Evolutionary conservation across 192 early-diverging fungal genomes (phyloP).

Genomic region (Linderina pennispora): DNA sequence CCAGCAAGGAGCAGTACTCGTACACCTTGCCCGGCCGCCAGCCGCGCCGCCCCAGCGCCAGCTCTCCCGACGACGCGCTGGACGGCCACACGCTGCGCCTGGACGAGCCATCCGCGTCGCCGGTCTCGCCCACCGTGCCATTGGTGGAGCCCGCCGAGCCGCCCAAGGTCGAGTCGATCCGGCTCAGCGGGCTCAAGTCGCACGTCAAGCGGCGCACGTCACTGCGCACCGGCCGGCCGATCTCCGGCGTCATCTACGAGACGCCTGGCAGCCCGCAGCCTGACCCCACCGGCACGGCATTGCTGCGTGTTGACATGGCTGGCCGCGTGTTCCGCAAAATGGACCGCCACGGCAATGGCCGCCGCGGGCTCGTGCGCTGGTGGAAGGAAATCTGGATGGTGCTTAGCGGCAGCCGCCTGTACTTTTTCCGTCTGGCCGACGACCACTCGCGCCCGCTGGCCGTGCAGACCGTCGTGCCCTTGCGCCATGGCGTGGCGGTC

Average conservation of each 20-base stretch:
- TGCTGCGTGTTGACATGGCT: slow-evolving; percentile 56
- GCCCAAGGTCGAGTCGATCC: slow-evolving; percentile 32
- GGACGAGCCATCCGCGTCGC: too few relatives aligned
- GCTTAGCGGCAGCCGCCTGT: slow-evolving; percentile 68
- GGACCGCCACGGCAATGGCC: slow-evolving; percentile 60
- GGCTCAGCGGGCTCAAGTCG: slow-evolving; percentile 32
- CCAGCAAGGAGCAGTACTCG: slow-evolving; percentile 42
- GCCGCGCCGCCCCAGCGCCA: neutral
- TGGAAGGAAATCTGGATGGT: slow-evolving; percentile 76
- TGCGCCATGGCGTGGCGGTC: slow-evolving; percentile 60
- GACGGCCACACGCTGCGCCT: neutral
- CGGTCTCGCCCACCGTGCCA: slow-evolving; percentile 15
- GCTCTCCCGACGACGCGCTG: neutral
- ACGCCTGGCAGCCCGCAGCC: neutral
- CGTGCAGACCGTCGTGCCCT: slow-evolving; percentile 50
- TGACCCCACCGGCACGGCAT: slow-evolving; percentile 10
- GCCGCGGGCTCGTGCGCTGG: slow-evolving; percentile 55
- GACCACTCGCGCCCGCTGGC: slow-evolving; percentile 38
- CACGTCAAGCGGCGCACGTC: slow-evolving; percentile 42
- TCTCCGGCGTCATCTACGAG: slow-evolving; percentile 36
- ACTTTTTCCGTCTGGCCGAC: slow-evolving; percentile 60
- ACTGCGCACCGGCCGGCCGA: slow-evolving; percentile 34
- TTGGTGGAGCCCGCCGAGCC: slow-evolving; percentile 21
- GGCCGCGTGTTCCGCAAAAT: slow-evolving; percentile 67
- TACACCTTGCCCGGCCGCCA: slow-evolving; percentile 29